A percentile compares a stretch with the other conserved stretches of the same genome.
phyloP scores from a whole-genome alignment of 257 asterid genomes.

The Lantana camara region DNA sequence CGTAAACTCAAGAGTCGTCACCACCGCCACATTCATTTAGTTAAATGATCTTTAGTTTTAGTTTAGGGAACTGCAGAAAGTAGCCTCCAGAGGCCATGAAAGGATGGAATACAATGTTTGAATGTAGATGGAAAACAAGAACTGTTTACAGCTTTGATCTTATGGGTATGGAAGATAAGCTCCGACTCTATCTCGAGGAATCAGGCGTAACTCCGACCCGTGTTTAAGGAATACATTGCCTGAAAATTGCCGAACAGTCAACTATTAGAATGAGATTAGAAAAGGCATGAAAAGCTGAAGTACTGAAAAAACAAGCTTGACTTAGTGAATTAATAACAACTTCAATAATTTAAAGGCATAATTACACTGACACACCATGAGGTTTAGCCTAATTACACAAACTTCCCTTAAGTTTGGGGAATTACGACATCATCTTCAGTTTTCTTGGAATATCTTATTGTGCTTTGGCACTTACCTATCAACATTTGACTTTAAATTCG shows the following conservation, averaged over 20 bases:
- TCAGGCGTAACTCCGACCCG: constrained; percentile 86
- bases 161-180: constrained; percentile 28
- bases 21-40: no score
- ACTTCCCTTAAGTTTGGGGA: no score
- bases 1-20: no score
- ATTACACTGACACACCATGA: no score
- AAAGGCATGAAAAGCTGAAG: background rate
- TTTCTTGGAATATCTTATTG: no score
- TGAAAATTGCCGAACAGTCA: constrained; percentile 31
- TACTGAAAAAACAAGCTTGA: background rate
- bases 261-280: constrained; percentile 17
- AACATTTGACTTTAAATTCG: no score
- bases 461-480: no score
- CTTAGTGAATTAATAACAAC: no score
- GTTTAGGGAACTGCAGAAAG: background rate
- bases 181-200: constrained; percentile 94
- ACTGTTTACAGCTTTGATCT: constrained; percentile 21
- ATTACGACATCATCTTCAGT: no score
- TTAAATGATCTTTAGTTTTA: no score
- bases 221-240: constrained; percentile 93
- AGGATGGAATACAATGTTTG: constrained; percentile 20
- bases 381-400: no score
- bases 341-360: no score
- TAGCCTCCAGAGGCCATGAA: background rate
- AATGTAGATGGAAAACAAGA: constrained; percentile 12